A percentile compares a stretch with the other conserved stretches of the same genome.
phyloP scores from a whole-genome alignment of 305 asterid genomes.

The Fraxinus platypoda region DNA sequence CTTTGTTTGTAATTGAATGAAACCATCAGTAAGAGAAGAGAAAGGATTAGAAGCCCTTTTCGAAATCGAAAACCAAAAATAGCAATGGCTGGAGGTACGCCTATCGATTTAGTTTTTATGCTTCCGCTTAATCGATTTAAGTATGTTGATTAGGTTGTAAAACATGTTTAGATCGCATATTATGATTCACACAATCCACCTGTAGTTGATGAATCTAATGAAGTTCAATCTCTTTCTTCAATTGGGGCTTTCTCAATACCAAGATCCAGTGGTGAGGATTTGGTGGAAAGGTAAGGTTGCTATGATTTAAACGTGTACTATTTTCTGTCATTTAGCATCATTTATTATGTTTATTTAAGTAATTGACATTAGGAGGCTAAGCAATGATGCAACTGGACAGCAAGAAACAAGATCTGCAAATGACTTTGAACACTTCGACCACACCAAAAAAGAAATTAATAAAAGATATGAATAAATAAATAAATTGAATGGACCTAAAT shows the following conservation, averaged over 20 bases:
- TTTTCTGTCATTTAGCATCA: not conserved
- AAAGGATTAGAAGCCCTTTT: too few species aligned
- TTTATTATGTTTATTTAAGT: not conserved
- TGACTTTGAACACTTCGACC: not conserved
- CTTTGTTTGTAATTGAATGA: not conserved
- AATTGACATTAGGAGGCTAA: not conserved
- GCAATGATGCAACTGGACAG: not conserved
- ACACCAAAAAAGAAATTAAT: not conserved
- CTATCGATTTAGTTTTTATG: too few species aligned
- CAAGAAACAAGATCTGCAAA: not conserved
- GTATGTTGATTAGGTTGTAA: too few species aligned
- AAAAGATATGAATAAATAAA: not conserved
- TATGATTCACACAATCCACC: slow-evolving; percentile 32
- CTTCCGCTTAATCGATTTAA: too few species aligned
- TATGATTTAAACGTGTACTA: not conserved
- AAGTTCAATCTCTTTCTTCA: slow-evolving; percentile 36
- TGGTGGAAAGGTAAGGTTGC: slow-evolving; percentile 40
- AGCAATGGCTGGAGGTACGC: too few species aligned
- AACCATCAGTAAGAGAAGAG: too few species aligned
- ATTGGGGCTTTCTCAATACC: slow-evolving; percentile 30
- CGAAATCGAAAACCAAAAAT: too few species aligned
- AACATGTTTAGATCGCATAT: too few species aligned
- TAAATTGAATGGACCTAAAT: not conserved
- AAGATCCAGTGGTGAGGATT: slow-evolving; percentile 34
- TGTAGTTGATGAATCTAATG: slow-evolving; percentile 36